A percentile compares a stretch with the other conserved stretches of the same genome.
Evolutionary conservation across 2,329 filamentous ascomycete species (phyloP).

Genomic region (Trichophyton mentagrophytes): DNA sequence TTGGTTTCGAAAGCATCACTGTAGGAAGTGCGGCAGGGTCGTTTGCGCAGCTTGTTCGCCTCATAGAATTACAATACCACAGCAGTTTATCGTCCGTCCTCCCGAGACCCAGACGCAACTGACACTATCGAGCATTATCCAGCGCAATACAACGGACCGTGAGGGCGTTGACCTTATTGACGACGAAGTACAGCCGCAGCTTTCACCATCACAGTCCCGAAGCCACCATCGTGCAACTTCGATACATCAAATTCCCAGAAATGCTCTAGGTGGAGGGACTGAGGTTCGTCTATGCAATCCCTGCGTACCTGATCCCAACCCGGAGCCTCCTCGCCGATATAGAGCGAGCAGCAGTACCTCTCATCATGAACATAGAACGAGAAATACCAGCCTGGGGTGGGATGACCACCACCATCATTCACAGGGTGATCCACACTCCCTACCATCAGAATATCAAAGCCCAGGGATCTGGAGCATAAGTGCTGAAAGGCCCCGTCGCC

Average conservation of each 20-base stretch:
- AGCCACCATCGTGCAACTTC: background rate
- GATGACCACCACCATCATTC: background rate
- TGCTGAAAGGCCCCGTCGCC: constrained; percentile 14
- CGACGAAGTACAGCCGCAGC: constrained; percentile 18
- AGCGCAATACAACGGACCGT: constrained; percentile 31
- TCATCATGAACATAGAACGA: background rate
- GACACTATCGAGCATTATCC: constrained; percentile 31
- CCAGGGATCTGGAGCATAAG: background rate
- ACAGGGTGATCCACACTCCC: background rate
- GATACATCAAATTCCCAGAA: constrained; percentile 26
- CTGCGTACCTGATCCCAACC: constrained; percentile 58
- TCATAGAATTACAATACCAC: constrained; percentile 85
- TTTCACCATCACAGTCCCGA: background rate
- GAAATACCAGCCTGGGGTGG: background rate
- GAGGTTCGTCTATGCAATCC: constrained; percentile 60
- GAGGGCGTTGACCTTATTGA: constrained; percentile 37
- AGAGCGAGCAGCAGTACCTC: background rate
- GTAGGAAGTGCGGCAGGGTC: constrained; percentile 87
- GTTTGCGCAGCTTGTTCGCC: constrained; percentile 85
- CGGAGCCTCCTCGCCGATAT: constrained; percentile 38
- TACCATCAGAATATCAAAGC: background rate
- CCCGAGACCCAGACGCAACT: constrained; percentile 29
- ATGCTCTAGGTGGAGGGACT: constrained; percentile 49
- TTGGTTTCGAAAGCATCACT: constrained; percentile 84
- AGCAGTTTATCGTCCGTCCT: constrained; percentile 81